A percentile compares a stretch with the other conserved stretches of the same genome.
phyloP scores from a whole-genome alignment of 1,284 basidiomycete species.

The Trichosporon faecale region DNA sequence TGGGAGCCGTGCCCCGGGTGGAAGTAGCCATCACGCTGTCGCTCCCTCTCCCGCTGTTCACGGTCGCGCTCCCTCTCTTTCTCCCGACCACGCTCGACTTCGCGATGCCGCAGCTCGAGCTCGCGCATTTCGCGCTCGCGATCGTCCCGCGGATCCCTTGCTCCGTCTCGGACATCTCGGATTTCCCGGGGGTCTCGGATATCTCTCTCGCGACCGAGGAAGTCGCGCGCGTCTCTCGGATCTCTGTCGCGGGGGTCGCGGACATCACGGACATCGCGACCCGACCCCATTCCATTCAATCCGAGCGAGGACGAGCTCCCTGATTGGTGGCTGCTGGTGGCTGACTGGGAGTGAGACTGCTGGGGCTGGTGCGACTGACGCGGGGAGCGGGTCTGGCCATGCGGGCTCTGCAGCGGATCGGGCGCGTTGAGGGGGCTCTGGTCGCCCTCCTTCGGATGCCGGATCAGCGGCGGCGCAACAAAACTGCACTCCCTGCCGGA shows the following conservation, averaged over 20 bases:
- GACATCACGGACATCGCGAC: neutral
- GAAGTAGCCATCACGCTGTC: neutral
- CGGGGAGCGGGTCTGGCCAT: neutral
- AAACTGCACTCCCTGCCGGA: constrained; percentile 23
- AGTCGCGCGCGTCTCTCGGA: neutral
- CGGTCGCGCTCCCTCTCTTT: neutral
- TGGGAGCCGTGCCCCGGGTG: neutral
- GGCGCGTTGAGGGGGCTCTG: neutral
- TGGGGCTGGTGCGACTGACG: no score
- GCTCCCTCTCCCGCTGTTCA: neutral
- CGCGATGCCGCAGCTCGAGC: neutral
- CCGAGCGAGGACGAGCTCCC: neutral
- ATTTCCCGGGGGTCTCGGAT: neutral
- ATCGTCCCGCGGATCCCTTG: neutral
- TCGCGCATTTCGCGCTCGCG: neutral
- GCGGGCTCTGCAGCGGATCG: neutral
- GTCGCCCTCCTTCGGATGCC: constrained; percentile 22
- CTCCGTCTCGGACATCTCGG: neutral
- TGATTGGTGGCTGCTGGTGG: neutral
- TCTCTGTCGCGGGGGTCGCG: neutral
- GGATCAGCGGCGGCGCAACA: constrained; percentile 20
- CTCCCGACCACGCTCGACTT: neutral
- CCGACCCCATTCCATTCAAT: neutral
- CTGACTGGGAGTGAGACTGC: neutral
- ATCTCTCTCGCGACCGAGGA: neutral